phyloP scores from a whole-genome alignment of 768 basidiomycete genomes.

The Xerocomellus intermedius region DNA sequence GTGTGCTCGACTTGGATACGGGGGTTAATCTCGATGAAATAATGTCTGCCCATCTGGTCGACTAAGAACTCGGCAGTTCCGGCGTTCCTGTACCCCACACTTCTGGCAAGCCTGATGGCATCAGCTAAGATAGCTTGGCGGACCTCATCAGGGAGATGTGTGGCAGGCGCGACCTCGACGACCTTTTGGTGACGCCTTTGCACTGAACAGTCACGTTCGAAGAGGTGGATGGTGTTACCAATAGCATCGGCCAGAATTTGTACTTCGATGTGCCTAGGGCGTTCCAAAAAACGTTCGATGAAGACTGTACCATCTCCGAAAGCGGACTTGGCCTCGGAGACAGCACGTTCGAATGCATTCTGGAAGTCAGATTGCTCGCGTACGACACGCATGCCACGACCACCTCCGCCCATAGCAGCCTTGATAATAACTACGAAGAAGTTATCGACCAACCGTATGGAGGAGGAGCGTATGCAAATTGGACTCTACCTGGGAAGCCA shows the following conservation, averaged over 20 bases:
- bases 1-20: slow-evolving; percentile 99
- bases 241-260: slow-evolving; percentile 88
- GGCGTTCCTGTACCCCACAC: slow-evolving; percentile 94
- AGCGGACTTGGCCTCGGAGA: slow-evolving; percentile 91
- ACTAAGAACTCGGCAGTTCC: slow-evolving; percentile 99
- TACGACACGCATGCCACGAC: slow-evolving; percentile 99
- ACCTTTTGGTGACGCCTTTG: slow-evolving; percentile 98
- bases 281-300: slow-evolving; percentile 96
- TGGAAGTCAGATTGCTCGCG: slow-evolving; percentile 91
- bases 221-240: slow-evolving; percentile 96
- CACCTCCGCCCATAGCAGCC: slow-evolving; percentile 98
- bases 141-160: slow-evolving; percentile 87
- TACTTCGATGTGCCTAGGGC: slow-evolving; percentile 96
- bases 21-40: slow-evolving; percentile 99
- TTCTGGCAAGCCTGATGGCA: slow-evolving; percentile 92
- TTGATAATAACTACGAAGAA: slow-evolving; percentile 86
- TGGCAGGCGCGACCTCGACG: slow-evolving; percentile 97
- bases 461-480: not conserved
- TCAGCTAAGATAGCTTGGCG: slow-evolving; percentile 85
- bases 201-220: slow-evolving; percentile 99
- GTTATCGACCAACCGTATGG: slow-evolving; percentile 4
- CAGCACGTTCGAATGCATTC: slow-evolving; percentile 85
- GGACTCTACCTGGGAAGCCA: slow-evolving; percentile 80
- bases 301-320: slow-evolving; percentile 99
- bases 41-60: slow-evolving; percentile 93